Evolutionary conservation across 2,329 filamentous ascomycete species (phyloP).

Genomic region (Aspergillus fumigatus): DNA sequence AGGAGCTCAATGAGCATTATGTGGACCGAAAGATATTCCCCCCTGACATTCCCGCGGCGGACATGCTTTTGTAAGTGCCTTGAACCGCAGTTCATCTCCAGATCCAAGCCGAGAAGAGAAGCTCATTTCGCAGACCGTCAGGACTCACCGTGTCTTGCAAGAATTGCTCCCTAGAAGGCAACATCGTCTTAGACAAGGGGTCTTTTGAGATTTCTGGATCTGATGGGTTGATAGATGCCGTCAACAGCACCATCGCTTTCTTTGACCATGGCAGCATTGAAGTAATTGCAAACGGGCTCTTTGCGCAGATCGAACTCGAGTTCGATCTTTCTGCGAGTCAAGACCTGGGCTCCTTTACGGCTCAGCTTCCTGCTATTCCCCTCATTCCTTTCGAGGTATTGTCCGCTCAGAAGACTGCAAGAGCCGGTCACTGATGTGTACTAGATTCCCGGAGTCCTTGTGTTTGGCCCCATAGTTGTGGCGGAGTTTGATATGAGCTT

Average conservation of each 20-base stretch:
- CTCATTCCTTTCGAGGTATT: constrained; percentile 17
- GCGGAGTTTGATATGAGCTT: constrained; percentile 11
- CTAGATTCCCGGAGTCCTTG: constrained; percentile 18
- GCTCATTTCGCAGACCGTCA: constrained; percentile 8
- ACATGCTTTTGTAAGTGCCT: constrained; percentile 1
- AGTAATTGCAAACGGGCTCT: constrained; percentile 12
- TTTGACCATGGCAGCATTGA: constrained; percentile 16
- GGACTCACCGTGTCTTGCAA: constrained; percentile 16
- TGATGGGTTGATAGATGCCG: not conserved
- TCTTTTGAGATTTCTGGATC: constrained; percentile 13
- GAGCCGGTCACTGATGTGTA: not conserved
- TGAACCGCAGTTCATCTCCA: not conserved
- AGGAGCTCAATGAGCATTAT: constrained; percentile 1
- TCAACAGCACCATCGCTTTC: constrained; percentile 11
- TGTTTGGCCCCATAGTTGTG: constrained; percentile 13
- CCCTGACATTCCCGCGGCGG: not conserved
- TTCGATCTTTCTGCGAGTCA: constrained; percentile 9
- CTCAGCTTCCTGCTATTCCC: constrained; percentile 15
- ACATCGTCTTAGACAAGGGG: constrained; percentile 13
- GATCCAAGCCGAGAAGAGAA: not conserved
- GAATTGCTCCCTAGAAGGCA: constrained; percentile 15
- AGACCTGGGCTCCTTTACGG: constrained; percentile 11
- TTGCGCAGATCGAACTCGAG: constrained; percentile 16
- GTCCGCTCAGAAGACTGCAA: not conserved
- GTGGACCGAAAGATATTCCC: constrained; percentile 1